Conservation (phyloP, 2,329 filamentous ascomycete genomes). For the Colletotrichum neosansevieriae region DNA sequence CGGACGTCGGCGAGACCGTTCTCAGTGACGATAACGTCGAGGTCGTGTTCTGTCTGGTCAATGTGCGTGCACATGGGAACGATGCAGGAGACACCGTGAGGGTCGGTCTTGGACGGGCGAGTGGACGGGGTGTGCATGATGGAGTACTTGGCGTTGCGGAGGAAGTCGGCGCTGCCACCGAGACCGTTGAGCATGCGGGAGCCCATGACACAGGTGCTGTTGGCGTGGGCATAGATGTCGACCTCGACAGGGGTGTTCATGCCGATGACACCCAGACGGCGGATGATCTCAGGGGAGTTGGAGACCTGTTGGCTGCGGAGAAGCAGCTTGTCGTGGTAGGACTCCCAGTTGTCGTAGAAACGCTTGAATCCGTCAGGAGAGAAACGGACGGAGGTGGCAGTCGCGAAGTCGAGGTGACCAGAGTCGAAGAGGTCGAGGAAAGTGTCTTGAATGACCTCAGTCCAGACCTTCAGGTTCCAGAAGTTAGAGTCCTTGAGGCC, state of each 20-base stretch:
- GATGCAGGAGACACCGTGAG: constrained; percentile 85
- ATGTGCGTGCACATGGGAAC: constrained; percentile 95
- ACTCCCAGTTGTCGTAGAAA: constrained; percentile 88
- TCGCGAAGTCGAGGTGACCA: constrained; percentile 89
- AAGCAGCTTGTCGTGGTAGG: constrained; percentile 84
- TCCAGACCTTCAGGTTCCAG: constrained; percentile 91
- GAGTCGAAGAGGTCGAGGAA: constrained; percentile 94
- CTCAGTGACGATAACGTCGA: constrained; percentile 86
- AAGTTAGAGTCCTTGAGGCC: constrained; percentile 86
- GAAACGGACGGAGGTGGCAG: constrained; percentile 90
- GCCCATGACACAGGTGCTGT: constrained; percentile 91
- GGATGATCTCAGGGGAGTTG: constrained; percentile 92
- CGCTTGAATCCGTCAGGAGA: constrained; percentile 91
- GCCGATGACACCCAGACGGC: constrained; percentile 86
- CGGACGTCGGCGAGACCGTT: constrained; percentile 86
- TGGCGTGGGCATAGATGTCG: constrained; percentile 94
- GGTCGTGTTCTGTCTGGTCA: constrained; percentile 93
- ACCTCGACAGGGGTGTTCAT: constrained; percentile 97
- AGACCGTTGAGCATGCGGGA: constrained; percentile 89
- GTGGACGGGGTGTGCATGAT: constrained; percentile 95
- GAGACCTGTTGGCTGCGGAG: constrained; percentile 89
- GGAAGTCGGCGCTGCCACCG: constrained; percentile 85
- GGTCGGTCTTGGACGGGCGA: constrained; percentile 84
- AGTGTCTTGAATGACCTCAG: constrained; percentile 91
- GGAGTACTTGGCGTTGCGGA: constrained; percentile 82